These are phyloP conservation scores for Guillardia theta DNA, from an alignment of 78 protist species.

Conservation along the genomic window DNA sequence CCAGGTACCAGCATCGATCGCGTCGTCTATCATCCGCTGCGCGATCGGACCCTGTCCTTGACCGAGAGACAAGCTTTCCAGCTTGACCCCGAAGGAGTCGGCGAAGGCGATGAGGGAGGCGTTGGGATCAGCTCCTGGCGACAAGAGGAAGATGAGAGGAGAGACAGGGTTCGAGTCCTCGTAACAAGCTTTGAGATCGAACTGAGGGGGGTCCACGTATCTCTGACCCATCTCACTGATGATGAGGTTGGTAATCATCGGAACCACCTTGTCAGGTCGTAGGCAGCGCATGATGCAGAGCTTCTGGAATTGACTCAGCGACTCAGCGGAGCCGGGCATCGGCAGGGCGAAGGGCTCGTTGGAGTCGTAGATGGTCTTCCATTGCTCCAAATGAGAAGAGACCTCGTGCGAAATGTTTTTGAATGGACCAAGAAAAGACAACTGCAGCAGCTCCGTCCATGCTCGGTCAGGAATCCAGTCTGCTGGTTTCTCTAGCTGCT, in stretches of 20 bases:
- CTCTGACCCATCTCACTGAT: constrained; percentile 48
- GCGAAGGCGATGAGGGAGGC: constrained; percentile 64
- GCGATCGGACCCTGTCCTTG: constrained; percentile 85
- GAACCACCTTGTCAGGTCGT: constrained; percentile 65
- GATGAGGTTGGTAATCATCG: constrained; percentile 56
- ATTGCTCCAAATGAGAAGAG: neutral
- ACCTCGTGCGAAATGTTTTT: neutral
- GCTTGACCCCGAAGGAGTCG: constrained; percentile 49
- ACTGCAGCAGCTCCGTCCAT: constrained; percentile 61
- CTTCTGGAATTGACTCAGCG: constrained; percentile 47
- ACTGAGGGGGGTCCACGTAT: constrained; percentile 72
- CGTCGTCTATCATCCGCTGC: constrained; percentile 63
- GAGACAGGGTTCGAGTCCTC: constrained; percentile 52
- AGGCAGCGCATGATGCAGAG: constrained; percentile 72
- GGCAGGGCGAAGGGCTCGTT: neutral
- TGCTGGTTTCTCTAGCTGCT: constrained; percentile 41
- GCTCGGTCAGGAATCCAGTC: constrained; percentile 56
- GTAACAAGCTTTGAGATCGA: constrained; percentile 54
- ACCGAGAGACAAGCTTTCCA: constrained; percentile 67
- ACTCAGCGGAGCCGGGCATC: neutral
- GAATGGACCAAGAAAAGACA: constrained; percentile 31
- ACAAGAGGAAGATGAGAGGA: constrained; percentile 79
- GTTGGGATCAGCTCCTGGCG: constrained; percentile 82
- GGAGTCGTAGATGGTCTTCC: constrained; percentile 47
- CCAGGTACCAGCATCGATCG: constrained; percentile 77